These are phyloP conservation scores for Chaetomium sp. DNA, from an alignment of 2,329 filamentous ascomycete genomes.

Conservation along the genomic window DNA sequence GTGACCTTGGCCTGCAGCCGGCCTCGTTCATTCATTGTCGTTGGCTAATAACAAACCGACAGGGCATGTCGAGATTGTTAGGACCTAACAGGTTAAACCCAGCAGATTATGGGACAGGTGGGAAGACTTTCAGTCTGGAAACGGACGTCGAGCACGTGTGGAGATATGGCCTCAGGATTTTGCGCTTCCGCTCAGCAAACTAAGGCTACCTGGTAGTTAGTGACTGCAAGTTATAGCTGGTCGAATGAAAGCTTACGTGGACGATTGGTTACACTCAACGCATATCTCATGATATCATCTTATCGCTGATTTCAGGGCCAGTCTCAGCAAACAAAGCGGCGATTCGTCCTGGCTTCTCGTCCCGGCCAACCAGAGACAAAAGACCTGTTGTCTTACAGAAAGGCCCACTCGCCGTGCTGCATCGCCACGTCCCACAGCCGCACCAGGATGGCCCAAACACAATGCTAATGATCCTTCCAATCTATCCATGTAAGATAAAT, in stretches of 20 bases:
- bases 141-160: background rate
- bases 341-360: background rate
- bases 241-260: background rate
- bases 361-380: too few relatives aligned
- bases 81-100: background rate
- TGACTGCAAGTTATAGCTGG: background rate
- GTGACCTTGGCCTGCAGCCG: background rate
- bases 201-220: background rate
- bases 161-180: background rate
- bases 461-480: too few relatives aligned
- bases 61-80: constrained; percentile 27
- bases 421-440: constrained; percentile 39
- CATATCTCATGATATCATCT: too few relatives aligned
- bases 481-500: too few relatives aligned
- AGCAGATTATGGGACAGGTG: background rate
- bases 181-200: background rate
- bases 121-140: background rate
- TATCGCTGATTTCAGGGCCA: background rate
- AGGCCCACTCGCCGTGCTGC: constrained; percentile 31
- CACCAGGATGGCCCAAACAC: constrained; percentile 40
- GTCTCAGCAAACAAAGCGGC: background rate
- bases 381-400: constrained; percentile 38
- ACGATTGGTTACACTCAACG: background rate
- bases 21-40: background rate
- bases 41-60: constrained; percentile 3